These are phyloP conservation scores for Pseudogymnoascus sp. DNA, from an alignment of 2,329 filamentous ascomycete genomes.

Conservation along the genomic window DNA sequence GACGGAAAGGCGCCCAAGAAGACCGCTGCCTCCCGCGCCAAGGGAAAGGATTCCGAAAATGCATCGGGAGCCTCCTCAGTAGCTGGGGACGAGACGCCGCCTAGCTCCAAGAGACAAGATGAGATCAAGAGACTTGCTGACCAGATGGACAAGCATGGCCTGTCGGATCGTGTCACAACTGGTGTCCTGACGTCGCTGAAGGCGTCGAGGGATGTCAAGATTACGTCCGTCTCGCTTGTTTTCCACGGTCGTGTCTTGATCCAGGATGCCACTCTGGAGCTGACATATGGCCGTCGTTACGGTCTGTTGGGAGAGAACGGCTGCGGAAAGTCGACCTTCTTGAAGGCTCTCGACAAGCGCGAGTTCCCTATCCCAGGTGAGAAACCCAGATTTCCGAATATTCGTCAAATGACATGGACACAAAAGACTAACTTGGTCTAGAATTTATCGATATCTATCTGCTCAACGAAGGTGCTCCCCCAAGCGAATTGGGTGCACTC, in stretches of 20 bases:
- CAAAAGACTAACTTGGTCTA: not conserved
- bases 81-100: constrained; percentile 60
- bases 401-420: not conserved
- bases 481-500: constrained; percentile 79
- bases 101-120: constrained; percentile 63
- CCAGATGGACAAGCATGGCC: constrained; percentile 92
- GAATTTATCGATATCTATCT: constrained; percentile 98
- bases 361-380: constrained; percentile 78
- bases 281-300: constrained; percentile 88
- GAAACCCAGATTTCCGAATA: not conserved
- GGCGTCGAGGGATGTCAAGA: constrained; percentile 91
- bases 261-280: constrained; percentile 86
- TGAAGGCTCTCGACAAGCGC: constrained; percentile 88
- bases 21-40: constrained; percentile 58
- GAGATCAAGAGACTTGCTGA: constrained; percentile 80
- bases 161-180: constrained; percentile 96
- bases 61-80: constrained; percentile 58
- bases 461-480: constrained; percentile 91
- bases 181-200: constrained; percentile 84
- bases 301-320: constrained; percentile 97
- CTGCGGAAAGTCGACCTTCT: constrained; percentile 95
- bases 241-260: constrained; percentile 98
- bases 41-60: constrained; percentile 57
- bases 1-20: constrained; percentile 72
- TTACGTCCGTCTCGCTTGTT: constrained; percentile 84